These are phyloP conservation scores for Ceriops zippeliana DNA, from an alignment of 345 rosid genomes.

Conservation along the genomic window DNA sequence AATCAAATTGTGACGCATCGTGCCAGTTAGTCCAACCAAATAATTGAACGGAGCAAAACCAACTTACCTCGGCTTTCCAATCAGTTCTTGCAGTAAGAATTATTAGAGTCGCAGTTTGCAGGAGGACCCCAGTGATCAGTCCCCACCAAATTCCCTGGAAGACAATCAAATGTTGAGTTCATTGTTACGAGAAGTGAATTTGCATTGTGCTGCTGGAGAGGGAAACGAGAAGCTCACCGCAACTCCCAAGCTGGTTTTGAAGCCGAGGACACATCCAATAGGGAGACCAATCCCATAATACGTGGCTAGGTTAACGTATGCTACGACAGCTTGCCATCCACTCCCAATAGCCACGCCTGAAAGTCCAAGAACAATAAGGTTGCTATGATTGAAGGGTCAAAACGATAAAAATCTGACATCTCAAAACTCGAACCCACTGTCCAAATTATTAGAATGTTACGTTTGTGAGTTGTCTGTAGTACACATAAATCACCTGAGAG, in stretches of 20 bases:
- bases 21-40: not conserved
- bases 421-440: too few species aligned
- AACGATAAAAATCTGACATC: too few species aligned
- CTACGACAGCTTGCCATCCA: slow-evolving; percentile 94
- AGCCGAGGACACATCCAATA: slow-evolving; percentile 85
- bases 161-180: too few species aligned
- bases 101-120: slow-evolving; percentile 59
- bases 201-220: not conserved
- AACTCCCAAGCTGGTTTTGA: slow-evolving; percentile 73
- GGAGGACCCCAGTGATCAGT: slow-evolving; percentile 61
- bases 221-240: slow-evolving; percentile 43
- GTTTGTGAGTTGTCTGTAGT: too few species aligned
- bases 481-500: slow-evolving; percentile 57
- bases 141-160: slow-evolving; percentile 95
- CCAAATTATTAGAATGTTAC: too few species aligned
- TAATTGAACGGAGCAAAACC: too few species aligned
- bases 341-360: slow-evolving; percentile 95
- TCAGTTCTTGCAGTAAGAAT: slow-evolving; percentile 72
- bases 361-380: not conserved
- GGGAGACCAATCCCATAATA: slow-evolving; percentile 90
- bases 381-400: not conserved
- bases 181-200: not conserved
- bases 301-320: slow-evolving; percentile 71
- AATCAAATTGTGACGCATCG: not conserved
- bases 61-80: slow-evolving; percentile 63